phyloP scores from a whole-genome alignment of 805 yeast species.

The Scheffersomyces stipitis region DNA sequence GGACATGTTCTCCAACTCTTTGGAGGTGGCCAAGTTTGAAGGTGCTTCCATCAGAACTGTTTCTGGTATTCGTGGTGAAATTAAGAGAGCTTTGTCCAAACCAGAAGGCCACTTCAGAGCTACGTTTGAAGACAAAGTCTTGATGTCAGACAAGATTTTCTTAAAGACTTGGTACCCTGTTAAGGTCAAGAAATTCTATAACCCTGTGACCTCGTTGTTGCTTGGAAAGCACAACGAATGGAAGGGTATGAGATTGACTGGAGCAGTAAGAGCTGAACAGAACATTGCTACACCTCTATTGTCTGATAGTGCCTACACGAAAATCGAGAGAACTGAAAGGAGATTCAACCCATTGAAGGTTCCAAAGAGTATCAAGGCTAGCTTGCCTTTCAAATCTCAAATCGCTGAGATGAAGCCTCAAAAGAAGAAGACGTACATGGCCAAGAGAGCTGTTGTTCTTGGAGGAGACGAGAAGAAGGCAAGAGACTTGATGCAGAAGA shows the following conservation, averaged over 20 bases:
- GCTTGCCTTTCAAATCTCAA: constrained; percentile 91
- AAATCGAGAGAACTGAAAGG: constrained; percentile 81
- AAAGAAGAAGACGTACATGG: constrained; percentile 74
- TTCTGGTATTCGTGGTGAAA: constrained; percentile 96
- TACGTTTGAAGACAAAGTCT: constrained; percentile 91
- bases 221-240: constrained; percentile 77
- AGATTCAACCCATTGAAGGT: constrained; percentile 85
- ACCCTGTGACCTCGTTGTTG: constrained; percentile 91
- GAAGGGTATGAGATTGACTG: constrained; percentile 96
- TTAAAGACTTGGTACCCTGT: constrained; percentile 98
- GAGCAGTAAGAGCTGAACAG: constrained; percentile 81
- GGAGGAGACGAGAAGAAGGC: constrained; percentile 94
- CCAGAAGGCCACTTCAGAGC: constrained; percentile 98
- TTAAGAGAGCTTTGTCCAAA: constrained; percentile 87
- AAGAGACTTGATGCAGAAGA: constrained; percentile 81
- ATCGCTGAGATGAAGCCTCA: constrained; percentile 86
- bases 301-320: constrained; percentile 53
- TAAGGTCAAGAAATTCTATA: constrained; percentile 83
- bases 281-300: constrained; percentile 61
- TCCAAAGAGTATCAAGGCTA: constrained; percentile 73
- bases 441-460: constrained; percentile 89
- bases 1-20: constrained; percentile 89
- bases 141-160: constrained; percentile 86
- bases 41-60: constrained; percentile 97
- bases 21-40: constrained; percentile 97